These are phyloP conservation scores for Psilocybe cyanescens DNA, from an alignment of 768 basidiomycete genomes.

Conservation along the genomic window DNA sequence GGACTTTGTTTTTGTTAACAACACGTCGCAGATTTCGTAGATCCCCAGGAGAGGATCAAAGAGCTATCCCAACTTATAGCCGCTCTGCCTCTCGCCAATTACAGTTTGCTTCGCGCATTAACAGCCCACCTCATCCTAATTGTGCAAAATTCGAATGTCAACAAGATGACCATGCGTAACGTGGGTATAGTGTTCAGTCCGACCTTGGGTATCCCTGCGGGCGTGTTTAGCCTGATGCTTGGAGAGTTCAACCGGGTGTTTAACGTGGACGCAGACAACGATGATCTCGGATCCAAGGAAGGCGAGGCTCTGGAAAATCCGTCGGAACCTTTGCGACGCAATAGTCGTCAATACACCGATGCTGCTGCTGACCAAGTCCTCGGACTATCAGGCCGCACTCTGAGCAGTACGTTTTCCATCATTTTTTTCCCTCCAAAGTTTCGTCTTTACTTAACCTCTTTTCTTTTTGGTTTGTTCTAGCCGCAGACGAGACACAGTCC, in stretches of 20 bases:
- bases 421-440: constrained; percentile 14
- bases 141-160: constrained; percentile 85
- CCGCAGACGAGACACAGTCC: constrained; percentile 65
- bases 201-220: constrained; percentile 96
- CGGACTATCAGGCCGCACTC: constrained; percentile 71
- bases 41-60: constrained; percentile 84
- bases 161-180: constrained; percentile 99
- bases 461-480: constrained; percentile 31
- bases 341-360: constrained; percentile 84
- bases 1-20: too few species aligned
- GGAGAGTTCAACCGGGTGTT: constrained; percentile 93
- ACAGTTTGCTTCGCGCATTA: constrained; percentile 90
- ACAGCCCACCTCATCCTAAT: constrained; percentile 95
- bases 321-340: constrained; percentile 61
- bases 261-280: constrained; percentile 67
- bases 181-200: constrained; percentile 99
- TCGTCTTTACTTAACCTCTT: constrained; percentile 7
- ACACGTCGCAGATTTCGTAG: constrained; percentile 72
- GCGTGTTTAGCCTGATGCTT: constrained; percentile 93
- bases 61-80: constrained; percentile 89
- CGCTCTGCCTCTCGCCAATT: constrained; percentile 88
- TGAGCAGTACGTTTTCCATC: constrained; percentile 56
- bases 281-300: constrained; percentile 31
- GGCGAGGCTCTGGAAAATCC: constrained; percentile 29
- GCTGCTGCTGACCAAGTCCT: constrained; percentile 84